Base-by-base conservation (phyloP, 2,329 filamentous ascomycete species). In the Microdochium nivale region DNA sequence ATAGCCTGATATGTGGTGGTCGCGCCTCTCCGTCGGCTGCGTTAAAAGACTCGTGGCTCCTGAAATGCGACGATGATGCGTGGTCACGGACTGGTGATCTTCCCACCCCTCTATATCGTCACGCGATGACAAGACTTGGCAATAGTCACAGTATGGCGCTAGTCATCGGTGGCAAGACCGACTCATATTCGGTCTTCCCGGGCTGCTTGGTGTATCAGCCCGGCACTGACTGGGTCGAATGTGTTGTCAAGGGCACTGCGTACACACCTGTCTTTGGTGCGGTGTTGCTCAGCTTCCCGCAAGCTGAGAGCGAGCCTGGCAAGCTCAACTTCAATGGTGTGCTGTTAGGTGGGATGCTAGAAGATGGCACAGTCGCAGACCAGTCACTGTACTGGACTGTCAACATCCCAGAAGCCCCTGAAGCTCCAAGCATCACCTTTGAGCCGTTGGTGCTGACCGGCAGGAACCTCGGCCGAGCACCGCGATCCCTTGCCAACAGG, bases 31-130 rank as follows among this genome's bases (percentile, higher is more conserved):
- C 91, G 3, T 75, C 83, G 13, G 77, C 76, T 27, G 83, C 83
- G 1, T 71, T 89, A 43, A 72, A 73, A 33, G 88, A 94, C 65
- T 90, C 87, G 59, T 96, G 89, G 89, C 59, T 90, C 1, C 81
- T 85, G 56, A 74, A 78, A 50, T 77, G 77, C 49, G 74, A 74
- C 3, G 56, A 60, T 2, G 66, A 66, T 44, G 65, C 61, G 14
- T 96, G 90, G 90, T 73, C 75, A 53, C 76, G 73, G 56, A 77
- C 81, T 14, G 74, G 84, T 53, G 77, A 81, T 59, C 72, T 96
- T n/a, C 84, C 86, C 0, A 60, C 72, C n/a, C 78, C 86, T 10
- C 74, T 90, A 24, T 96, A 87, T 67, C 78, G 92, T 49, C 92
- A 96, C 62, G 80, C 81, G 52, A 78, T 84, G 27, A 73, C 82